Evolutionary conservation across 768 basidiomycete genomes (phyloP).

Genomic region (Rhodotorula diobovata): DNA sequence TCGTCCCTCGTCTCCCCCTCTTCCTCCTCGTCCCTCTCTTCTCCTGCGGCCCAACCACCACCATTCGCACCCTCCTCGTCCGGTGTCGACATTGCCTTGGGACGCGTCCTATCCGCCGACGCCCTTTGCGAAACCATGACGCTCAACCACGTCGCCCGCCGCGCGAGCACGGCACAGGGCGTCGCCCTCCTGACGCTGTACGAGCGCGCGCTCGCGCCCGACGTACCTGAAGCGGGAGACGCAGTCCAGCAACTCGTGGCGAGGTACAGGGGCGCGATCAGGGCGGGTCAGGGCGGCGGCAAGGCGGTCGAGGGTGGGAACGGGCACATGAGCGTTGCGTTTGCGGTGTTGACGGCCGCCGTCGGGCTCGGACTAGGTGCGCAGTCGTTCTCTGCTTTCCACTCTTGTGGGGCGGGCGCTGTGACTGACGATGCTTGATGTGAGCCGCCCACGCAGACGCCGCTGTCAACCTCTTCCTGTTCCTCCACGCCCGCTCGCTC

Average conservation of each 20-base stretch:
- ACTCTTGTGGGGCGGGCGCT: neutral
- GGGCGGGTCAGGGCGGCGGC: conserved; percentile 48
- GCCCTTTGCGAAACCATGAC: conserved; percentile 76
- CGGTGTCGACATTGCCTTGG: conserved; percentile 45
- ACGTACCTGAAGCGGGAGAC: conserved; percentile 58
- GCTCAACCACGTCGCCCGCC: conserved; percentile 78
- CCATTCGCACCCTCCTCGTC: neutral
- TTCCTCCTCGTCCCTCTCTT: neutral
- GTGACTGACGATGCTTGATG: neutral
- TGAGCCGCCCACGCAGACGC: conserved; percentile 56
- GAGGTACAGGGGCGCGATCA: neutral
- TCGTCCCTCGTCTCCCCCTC: neutral
- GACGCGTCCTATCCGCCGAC: conserved; percentile 60
- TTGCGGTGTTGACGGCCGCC: conserved; percentile 76
- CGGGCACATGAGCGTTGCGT: conserved; percentile 86
- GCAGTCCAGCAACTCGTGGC: conserved; percentile 6
- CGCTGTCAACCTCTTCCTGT: conserved; percentile 69
- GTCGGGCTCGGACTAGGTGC: conserved; percentile 52
- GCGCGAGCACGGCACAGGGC: conserved; percentile 87
- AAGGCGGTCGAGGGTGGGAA: conserved; percentile 48
- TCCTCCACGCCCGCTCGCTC: conserved; percentile 82
- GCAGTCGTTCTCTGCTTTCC: neutral
- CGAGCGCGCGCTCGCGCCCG: conserved; percentile 66
- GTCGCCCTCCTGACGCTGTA: conserved; percentile 85
- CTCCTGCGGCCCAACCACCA: neutral